Conservation (phyloP, 257 asterid genomes). For the Plantago ovata region DNA sequence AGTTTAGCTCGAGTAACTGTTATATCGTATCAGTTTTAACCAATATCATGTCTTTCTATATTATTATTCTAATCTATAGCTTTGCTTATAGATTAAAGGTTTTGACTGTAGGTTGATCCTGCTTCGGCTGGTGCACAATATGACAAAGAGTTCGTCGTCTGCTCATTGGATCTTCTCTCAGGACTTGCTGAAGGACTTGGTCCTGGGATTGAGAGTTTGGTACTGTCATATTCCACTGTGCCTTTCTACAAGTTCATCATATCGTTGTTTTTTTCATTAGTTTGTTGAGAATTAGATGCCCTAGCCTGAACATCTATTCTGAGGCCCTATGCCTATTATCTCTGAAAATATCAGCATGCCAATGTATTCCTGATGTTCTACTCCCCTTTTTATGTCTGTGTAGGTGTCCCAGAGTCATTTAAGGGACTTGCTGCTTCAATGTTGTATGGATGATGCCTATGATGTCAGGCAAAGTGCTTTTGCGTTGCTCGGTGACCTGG, state of each 20-base stretch:
- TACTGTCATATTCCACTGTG: conserved; percentile 30
- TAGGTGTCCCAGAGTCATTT: conserved; percentile 63
- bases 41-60: neutral
- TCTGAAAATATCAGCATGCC: neutral
- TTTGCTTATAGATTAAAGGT: conserved; percentile 20
- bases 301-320: neutral
- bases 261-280: conserved; percentile 3
- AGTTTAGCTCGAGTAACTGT: conserved; percentile 4
- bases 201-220: conserved; percentile 94
- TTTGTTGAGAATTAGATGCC: conserved; percentile 7
- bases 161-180: conserved; percentile 97
- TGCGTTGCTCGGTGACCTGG: conserved; percentile 97
- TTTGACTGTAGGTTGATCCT: conserved; percentile 68
- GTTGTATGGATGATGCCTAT: conserved; percentile 90
- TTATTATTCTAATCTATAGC: conserved; percentile 9
- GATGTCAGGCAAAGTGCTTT: conserved; percentile 97
- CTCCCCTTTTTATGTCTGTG: neutral
- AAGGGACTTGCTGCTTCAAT: conserved; percentile 89
- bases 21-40: neutral
- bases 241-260: conserved; percentile 3
- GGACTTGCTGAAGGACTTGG: conserved; percentile 99
- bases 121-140: conserved; percentile 77
- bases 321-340: neutral
- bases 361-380: neutral
- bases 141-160: conserved; percentile 89